Evolutionary conservation across 176 grass and related monocot species (phyloP).

Genomic region (Hsuehochloa calcarea): DNA sequence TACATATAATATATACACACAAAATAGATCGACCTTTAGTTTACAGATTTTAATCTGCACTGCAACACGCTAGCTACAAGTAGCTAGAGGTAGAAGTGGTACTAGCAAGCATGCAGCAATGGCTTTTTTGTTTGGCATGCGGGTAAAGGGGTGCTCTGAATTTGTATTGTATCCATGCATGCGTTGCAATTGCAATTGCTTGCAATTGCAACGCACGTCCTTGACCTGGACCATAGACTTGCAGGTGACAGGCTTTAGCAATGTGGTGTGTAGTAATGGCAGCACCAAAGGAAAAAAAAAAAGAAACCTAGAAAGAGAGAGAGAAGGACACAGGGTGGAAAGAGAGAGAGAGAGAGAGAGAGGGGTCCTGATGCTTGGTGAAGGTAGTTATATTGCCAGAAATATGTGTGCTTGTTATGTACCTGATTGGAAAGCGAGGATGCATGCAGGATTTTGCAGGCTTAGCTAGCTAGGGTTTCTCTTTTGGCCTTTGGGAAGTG

Average conservation of each 20-base stretch:
- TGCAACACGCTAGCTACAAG: neutral
- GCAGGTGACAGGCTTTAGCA: slow-evolving; percentile 31
- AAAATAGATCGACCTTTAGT: neutral
- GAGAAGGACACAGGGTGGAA: neutral
- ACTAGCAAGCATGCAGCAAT: neutral
- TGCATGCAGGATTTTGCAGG: neutral
- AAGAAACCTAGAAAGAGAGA: neutral
- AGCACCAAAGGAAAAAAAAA: neutral
- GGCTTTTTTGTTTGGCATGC: slow-evolving; percentile 47
- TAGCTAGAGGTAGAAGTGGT: neutral
- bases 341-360: neutral
- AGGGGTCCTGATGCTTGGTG: neutral
- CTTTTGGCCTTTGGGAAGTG: neutral
- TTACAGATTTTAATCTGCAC: neutral
- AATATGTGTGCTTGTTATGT: slow-evolving; percentile 16
- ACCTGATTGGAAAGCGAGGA: slow-evolving; percentile 17
- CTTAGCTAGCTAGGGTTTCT: slow-evolving; percentile 3
- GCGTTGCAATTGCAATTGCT: neutral
- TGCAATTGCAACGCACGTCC: neutral
- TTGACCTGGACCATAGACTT: neutral
- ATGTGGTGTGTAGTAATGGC: slow-evolving; percentile 27
- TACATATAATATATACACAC: neutral
- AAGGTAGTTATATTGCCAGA: slow-evolving; percentile 22
- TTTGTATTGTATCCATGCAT: neutral
- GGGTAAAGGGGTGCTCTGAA: slow-evolving; percentile 28